phyloP scores from a whole-genome alignment of 306 rosid species.

The Medicago lupulina region DNA sequence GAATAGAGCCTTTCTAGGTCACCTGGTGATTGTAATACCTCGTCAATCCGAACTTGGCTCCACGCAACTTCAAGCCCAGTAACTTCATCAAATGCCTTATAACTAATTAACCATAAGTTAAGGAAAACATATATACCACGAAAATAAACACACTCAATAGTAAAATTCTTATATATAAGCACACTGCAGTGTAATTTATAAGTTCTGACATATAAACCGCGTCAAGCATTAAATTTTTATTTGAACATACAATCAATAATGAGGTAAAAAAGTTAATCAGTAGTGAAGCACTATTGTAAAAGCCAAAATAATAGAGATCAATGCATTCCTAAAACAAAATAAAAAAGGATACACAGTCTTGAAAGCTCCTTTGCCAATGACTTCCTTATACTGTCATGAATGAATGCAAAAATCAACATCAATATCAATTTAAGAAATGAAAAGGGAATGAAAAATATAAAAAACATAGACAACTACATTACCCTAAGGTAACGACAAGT shows the following conservation, averaged over 20 bases:
- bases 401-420: not conserved
- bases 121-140: not conserved
- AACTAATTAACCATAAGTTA: conserved; percentile 8
- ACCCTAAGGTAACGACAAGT: conserved; percentile 22
- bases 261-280: not conserved
- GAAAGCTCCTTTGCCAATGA: conserved; percentile 37
- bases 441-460: not conserved
- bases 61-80: conserved; percentile 26
- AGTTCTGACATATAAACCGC: no score
- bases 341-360: conserved; percentile 32
- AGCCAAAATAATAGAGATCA: not conserved
- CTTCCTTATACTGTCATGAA: conserved; percentile 26
- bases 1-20: conserved; percentile 62
- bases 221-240: not conserved
- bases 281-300: not conserved
- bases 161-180: not conserved
- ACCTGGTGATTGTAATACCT: conserved; percentile 28
- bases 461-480: not conserved
- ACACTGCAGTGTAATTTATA: not conserved
- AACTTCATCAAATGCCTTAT: conserved; percentile 31
- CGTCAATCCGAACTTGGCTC: conserved; percentile 34
- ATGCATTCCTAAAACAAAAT: not conserved
- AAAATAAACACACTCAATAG: not conserved
- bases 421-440: not conserved
- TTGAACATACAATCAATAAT: no score